These are phyloP conservation scores for Kwoniella sp. DNA, from an alignment of 768 basidiomycete genomes.

Conservation along the genomic window DNA sequence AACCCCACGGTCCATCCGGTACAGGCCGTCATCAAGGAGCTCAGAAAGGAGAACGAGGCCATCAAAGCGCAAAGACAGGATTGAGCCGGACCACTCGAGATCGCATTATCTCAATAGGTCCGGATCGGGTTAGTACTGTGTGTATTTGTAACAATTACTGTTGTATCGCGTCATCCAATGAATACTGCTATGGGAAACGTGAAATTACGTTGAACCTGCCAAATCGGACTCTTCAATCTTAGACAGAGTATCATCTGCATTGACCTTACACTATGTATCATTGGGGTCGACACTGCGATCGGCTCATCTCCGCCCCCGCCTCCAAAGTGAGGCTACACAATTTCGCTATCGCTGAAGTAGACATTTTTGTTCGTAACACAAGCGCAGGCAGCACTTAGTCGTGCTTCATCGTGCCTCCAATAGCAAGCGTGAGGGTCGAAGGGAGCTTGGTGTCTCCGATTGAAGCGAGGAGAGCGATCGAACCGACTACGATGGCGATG, in stretches of 20 bases:
- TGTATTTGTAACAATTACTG: not conserved
- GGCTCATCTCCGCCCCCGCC: not conserved
- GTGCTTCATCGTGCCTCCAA: slow-evolving; percentile 39
- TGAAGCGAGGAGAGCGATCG: slow-evolving; percentile 36
- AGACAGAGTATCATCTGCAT: not conserved
- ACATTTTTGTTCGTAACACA: too few species aligned
- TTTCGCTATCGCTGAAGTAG: too few species aligned
- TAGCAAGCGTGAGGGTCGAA: slow-evolving; percentile 45
- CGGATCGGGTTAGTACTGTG: too few species aligned
- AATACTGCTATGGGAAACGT: too few species aligned
- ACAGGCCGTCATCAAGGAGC: slow-evolving; percentile 82
- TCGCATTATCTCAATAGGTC: too few species aligned
- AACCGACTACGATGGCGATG: slow-evolving; percentile 32
- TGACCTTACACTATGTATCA: not conserved
- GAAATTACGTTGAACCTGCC: too few species aligned
- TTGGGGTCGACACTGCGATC: not conserved
- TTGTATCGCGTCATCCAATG: not conserved
- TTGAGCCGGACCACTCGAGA: not conserved
- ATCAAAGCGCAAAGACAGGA: slow-evolving; percentile 44
- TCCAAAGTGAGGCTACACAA: too few species aligned
- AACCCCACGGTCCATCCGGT: slow-evolving; percentile 13
- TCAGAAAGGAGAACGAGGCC: slow-evolving; percentile 69
- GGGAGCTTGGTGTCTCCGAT: slow-evolving; percentile 52
- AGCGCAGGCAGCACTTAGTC: slow-evolving; percentile 40
- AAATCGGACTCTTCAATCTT: too few species aligned